These are phyloP conservation scores for Paramecium sonneborni DNA, from an alignment of 73 alveolate genomes.

Conservation along the genomic window DNA sequence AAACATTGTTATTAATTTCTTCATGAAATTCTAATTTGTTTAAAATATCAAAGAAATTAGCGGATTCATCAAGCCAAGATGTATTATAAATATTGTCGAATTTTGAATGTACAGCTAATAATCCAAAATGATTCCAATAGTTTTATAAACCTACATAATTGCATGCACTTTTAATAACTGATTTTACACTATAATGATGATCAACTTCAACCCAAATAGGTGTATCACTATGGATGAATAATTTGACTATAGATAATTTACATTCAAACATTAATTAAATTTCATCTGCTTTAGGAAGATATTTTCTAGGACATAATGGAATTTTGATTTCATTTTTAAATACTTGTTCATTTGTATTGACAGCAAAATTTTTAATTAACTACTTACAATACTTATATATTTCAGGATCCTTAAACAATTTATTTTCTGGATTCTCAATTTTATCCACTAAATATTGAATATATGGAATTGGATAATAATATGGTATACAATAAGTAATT, in stretches of 20 bases:
- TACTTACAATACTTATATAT: not conserved
- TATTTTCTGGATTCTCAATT: not conserved
- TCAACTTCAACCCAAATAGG: constrained; percentile 24
- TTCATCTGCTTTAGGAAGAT: not conserved
- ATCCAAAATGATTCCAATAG: not conserved
- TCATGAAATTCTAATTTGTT: not conserved
- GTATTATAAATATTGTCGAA: not conserved
- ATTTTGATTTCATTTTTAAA: not conserved
- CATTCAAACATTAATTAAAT: not conserved
- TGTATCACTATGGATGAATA: not conserved
- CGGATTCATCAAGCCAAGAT: not conserved
- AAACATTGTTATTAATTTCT: not conserved
- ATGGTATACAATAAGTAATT: not conserved
- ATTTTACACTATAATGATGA: not conserved
- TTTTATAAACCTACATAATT: not conserved
- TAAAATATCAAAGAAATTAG: not conserved
- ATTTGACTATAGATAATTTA: not conserved
- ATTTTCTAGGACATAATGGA: not conserved
- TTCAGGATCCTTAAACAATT: not conserved
- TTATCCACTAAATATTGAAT: not conserved
- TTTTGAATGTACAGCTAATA: not conserved
- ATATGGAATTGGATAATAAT: not conserved
- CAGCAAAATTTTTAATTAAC: not conserved
- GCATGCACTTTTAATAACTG: not conserved
- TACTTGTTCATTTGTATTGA: not conserved